phyloP scores from a whole-genome alignment of 202 grass and related monocot genomes.

The Sporobolus alterniflorus region DNA sequence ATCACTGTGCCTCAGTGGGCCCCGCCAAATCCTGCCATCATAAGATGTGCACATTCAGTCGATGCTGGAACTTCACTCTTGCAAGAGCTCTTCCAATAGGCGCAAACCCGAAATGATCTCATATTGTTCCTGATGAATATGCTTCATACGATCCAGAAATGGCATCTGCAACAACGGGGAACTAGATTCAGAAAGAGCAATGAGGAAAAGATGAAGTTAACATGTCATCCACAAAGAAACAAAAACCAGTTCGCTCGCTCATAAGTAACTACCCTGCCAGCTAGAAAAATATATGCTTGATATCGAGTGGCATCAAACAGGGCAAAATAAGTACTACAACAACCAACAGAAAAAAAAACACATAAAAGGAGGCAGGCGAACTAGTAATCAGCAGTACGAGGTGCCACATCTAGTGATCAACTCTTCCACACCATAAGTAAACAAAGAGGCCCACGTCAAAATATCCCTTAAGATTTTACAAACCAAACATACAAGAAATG shows the following conservation, averaged over 20 bases:
- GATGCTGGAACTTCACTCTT: background rate
- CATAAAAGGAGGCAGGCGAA: background rate
- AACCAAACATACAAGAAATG: background rate
- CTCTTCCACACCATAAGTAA: background rate
- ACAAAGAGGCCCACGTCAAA: background rate
- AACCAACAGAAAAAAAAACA: constrained; percentile 26
- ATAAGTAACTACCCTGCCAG: background rate
- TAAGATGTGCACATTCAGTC: background rate
- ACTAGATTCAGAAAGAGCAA: background rate
- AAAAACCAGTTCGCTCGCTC: background rate
- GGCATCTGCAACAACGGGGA: constrained; percentile 48
- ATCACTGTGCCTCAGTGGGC: too few species aligned
- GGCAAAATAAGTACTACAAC: background rate
- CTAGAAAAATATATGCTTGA: background rate
- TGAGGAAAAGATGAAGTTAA: background rate
- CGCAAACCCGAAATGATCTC: background rate
- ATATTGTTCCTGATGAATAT: background rate
- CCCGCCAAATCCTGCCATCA: too few species aligned
- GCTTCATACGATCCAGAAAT: constrained; percentile 60
- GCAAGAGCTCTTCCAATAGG: constrained; percentile 3
- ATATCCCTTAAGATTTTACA: background rate
- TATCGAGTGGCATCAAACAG: background rate
- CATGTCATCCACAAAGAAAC: background rate
- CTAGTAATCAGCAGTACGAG: background rate
- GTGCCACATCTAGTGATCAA: background rate